These are phyloP conservation scores for Penicillium taxi DNA, from an alignment of 495 filamentous ascomycete genomes.

Conservation along the genomic window DNA sequence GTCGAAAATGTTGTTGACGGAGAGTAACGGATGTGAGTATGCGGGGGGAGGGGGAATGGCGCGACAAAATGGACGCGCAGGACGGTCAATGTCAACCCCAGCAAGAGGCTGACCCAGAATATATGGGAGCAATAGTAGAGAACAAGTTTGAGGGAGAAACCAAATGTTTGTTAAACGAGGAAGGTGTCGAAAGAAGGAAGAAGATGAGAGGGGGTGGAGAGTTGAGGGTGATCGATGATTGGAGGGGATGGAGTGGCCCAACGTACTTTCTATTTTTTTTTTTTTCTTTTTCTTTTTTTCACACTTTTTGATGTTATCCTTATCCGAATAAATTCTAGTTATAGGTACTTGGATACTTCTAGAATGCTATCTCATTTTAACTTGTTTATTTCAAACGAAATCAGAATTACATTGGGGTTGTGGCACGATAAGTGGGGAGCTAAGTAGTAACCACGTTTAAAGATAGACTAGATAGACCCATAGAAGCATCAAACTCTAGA, in stretches of 20 bases:
- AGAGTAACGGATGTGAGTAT: constrained; percentile 25
- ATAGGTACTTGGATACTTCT: too few species aligned
- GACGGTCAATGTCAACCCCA: constrained; percentile 29
- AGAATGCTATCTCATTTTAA: too few species aligned
- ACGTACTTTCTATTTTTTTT: constrained; percentile 6
- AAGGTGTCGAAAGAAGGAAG: constrained; percentile 8
- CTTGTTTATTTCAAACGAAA: too few species aligned
- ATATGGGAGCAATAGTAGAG: constrained; percentile 4
- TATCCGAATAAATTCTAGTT: too few species aligned
- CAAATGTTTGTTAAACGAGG: constrained; percentile 5
- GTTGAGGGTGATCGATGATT: constrained; percentile 15
- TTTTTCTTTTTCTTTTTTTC: constrained; percentile 4
- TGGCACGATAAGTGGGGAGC: too few species aligned
- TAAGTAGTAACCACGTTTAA: too few species aligned
- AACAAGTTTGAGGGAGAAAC: constrained; percentile 1
- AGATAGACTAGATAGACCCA: too few species aligned
- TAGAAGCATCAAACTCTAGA: too few species aligned
- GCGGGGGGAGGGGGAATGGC: constrained; percentile 35
- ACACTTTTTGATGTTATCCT: too few species aligned
- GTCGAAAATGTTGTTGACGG: constrained; percentile 9
- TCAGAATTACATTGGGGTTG: too few species aligned
- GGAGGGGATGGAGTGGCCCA: constrained; percentile 4
- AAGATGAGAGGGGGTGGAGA: constrained; percentile 10
- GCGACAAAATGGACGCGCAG: constrained; percentile 34
- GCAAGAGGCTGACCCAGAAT: constrained; percentile 17